phyloP scores from a whole-genome alignment of 169 alveolate genomes.

The Eimeria maxima region DNA sequence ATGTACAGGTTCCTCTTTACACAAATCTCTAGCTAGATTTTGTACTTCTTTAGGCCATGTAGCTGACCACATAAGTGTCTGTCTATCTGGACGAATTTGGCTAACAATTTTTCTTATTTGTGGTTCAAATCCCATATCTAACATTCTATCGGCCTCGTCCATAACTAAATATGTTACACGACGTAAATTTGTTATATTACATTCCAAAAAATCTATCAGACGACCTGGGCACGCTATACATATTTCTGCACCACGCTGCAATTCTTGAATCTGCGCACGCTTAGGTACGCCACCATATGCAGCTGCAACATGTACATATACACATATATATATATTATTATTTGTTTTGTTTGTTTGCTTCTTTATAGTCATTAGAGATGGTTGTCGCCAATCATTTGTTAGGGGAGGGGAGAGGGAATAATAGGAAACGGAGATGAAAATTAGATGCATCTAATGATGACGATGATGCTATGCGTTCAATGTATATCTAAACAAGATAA shows the following conservation, averaged over 20 bases:
- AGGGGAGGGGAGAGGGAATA: too few relatives aligned
- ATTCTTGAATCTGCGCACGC: conserved; percentile 92
- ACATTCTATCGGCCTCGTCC: conserved; percentile 99
- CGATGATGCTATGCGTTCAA: too few relatives aligned
- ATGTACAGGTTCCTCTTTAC: too few relatives aligned
- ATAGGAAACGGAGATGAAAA: too few relatives aligned
- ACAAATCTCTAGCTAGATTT: conserved; percentile 95
- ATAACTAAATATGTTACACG: conserved; percentile 91
- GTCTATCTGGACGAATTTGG: conserved; percentile 87
- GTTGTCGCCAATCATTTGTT: too few relatives aligned
- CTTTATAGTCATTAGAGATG: too few relatives aligned
- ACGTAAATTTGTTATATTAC: not conserved
- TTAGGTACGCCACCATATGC: conserved; percentile 96
- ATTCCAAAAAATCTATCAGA: conserved; percentile 92
- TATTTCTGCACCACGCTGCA: conserved; percentile 97
- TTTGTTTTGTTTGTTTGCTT: too few relatives aligned
- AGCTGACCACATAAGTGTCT: conserved; percentile 97
- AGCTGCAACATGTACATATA: conserved; percentile 93
- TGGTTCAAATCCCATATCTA: conserved; percentile 98
- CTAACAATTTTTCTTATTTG: conserved; percentile 81
- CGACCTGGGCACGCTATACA: conserved; percentile 98
- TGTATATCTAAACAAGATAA: too few relatives aligned
- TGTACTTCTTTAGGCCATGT: conserved; percentile 96
- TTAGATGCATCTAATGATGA: too few relatives aligned
- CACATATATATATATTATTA: conserved; percentile 96